These are phyloP conservation scores for Phytophthora rubi DNA, from an alignment of 352 stramenopile genomes.

Conservation along the genomic window DNA sequence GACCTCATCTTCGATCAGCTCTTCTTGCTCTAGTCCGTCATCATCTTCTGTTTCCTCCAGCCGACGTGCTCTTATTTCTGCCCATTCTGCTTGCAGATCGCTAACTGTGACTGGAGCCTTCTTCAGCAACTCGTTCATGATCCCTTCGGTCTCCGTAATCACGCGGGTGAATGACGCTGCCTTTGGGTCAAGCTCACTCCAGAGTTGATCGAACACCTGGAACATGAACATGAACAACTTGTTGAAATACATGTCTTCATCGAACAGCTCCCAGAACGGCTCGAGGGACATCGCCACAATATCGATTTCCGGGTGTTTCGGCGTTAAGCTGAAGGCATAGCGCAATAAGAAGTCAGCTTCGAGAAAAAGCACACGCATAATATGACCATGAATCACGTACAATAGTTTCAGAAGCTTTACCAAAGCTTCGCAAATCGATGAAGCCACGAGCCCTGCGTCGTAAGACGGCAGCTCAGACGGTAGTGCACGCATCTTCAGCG, in stretches of 20 bases:
- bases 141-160: slow-evolving; percentile 76
- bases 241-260: slow-evolving; percentile 80
- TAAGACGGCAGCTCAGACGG: slow-evolving; percentile 66
- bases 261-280: slow-evolving; percentile 86
- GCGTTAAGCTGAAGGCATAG: slow-evolving; percentile 45
- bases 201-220: slow-evolving; percentile 79
- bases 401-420: slow-evolving; percentile 76
- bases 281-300: slow-evolving; percentile 80
- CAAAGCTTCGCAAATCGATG: slow-evolving; percentile 74
- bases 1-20: slow-evolving; percentile 37
- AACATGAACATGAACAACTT: slow-evolving; percentile 84
- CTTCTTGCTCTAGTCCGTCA: slow-evolving; percentile 28
- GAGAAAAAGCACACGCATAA: slow-evolving; percentile 5
- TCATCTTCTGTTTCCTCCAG: slow-evolving; percentile 33
- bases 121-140: slow-evolving; percentile 75
- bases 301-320: slow-evolving; percentile 71
- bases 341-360: slow-evolving; percentile 10
- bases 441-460: slow-evolving; percentile 71
- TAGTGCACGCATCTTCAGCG: slow-evolving; percentile 61
- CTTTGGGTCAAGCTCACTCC: slow-evolving; percentile 62
- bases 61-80: slow-evolving; percentile 48
- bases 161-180: slow-evolving; percentile 81
- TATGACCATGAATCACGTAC: slow-evolving; percentile 44
- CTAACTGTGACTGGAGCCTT: slow-evolving; percentile 63
- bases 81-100: slow-evolving; percentile 72